Conservation (phyloP, 192 early-diverging fungal genomes). For the Linnemannia elongata region DNA sequence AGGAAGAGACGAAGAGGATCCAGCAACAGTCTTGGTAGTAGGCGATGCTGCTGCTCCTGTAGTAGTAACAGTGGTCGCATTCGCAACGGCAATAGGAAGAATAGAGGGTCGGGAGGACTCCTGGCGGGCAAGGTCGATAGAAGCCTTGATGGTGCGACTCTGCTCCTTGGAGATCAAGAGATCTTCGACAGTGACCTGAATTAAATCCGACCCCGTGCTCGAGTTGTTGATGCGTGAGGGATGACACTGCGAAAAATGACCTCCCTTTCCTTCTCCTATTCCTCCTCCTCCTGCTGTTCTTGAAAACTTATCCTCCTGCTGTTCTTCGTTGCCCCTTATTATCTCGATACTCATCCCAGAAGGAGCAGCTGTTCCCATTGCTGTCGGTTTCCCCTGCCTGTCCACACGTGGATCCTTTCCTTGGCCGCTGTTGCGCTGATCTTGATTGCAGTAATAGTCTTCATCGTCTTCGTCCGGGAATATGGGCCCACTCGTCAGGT, state of each 20-base stretch:
- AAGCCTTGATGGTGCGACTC: constrained; percentile 36
- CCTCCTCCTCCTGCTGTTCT: background rate
- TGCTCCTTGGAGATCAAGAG: constrained; percentile 44
- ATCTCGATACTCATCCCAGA: background rate
- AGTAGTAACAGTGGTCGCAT: background rate
- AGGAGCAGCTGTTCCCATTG: background rate
- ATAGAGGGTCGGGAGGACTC: background rate
- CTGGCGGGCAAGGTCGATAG: background rate
- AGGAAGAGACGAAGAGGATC: background rate
- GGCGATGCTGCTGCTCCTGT: background rate
- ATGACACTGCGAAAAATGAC: constrained; percentile 4
- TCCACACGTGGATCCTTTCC: background rate
- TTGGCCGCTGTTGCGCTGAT: background rate
- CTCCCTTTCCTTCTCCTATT: constrained; percentile 5
- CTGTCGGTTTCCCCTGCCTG: background rate
- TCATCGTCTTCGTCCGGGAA: background rate
- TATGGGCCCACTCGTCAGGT: constrained; percentile 13
- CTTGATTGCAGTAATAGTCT: background rate
- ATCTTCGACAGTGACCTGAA: constrained; percentile 54
- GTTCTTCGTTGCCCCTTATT: background rate
- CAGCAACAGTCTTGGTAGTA: background rate
- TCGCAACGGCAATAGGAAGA: background rate
- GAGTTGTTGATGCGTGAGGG: constrained; percentile 20
- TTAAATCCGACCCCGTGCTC: constrained; percentile 46
- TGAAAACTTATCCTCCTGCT: background rate